Percentiles rank a stretch among this genome's conserved stretches.
Evolutionary conservation across 73 alveolate genomes (phyloP).

Genomic region (Halteria grandinella): DNA sequence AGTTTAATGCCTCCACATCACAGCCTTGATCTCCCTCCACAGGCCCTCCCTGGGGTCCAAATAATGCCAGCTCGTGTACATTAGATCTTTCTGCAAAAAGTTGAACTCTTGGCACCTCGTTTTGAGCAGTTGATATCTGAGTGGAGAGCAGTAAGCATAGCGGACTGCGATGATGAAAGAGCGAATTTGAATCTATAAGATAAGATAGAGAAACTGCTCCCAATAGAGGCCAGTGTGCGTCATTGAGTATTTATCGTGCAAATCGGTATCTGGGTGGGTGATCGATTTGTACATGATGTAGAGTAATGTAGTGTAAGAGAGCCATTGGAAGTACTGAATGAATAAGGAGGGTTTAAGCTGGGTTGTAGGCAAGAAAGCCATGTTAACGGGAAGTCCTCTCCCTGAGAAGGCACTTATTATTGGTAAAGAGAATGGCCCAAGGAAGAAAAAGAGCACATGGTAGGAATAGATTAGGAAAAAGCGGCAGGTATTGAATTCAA

Average conservation of each 20-base stretch:
- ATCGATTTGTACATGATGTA: background rate
- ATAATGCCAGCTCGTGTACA: background rate
- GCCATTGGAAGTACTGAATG: background rate
- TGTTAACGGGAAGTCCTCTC: background rate
- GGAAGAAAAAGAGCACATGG: background rate
- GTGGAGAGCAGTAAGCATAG: background rate
- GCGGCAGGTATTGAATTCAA: background rate
- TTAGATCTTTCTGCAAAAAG: background rate
- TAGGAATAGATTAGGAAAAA: background rate
- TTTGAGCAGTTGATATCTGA: background rate
- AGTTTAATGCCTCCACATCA: conserved; percentile 4
- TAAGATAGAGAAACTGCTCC: too few relatives aligned
- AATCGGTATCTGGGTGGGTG: too few relatives aligned
- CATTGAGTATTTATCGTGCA: too few relatives aligned
- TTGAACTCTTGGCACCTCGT: background rate
- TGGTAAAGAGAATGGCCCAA: background rate
- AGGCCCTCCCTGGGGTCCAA: background rate
- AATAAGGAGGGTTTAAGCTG: background rate
- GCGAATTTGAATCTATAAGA: background rate
- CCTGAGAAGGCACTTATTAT: background rate
- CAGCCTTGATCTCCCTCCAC: background rate
- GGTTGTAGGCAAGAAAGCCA: background rate
- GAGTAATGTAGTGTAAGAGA: background rate
- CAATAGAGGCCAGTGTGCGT: too few relatives aligned
- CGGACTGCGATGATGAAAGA: background rate